Percentiles rank a stretch among this genome's conserved stretches.
Conservation (phyloP, 1,284 basidiomycete genomes). For the Moesziomyces sp. region DNA sequence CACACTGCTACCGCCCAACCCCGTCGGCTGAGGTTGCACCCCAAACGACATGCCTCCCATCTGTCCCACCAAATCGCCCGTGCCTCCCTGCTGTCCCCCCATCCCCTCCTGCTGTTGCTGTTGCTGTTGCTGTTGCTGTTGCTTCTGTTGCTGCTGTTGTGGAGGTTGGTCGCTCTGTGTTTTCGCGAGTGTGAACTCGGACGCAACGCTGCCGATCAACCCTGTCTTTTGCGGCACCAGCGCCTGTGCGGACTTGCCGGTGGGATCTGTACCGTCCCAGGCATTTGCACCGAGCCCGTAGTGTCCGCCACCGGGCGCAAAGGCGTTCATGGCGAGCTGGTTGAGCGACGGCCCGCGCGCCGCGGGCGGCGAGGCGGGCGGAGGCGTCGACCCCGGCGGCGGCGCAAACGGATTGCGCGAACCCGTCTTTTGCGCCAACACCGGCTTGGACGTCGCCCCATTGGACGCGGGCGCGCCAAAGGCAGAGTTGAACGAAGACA, state of each 20-base stretch:
- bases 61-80: conserved; percentile 22
- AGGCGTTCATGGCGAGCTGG: conserved; percentile 77
- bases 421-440: conserved; percentile 91
- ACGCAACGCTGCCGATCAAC: conserved; percentile 67
- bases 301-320: conserved; percentile 48
- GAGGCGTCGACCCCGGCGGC: conserved; percentile 72
- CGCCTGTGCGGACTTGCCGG: conserved; percentile 13
- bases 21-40: conserved; percentile 55
- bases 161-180: conserved; percentile 5
- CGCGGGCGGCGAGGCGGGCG: conserved; percentile 69
- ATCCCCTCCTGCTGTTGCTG: background rate
- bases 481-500: conserved; percentile 74
- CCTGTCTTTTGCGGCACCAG: conserved; percentile 63
- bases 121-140: conserved; percentile 4
- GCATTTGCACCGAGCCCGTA: conserved; percentile 56
- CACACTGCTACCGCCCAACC: conserved; percentile 48
- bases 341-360: conserved; percentile 81
- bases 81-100: conserved; percentile 9
- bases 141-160: conserved; percentile 9
- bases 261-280: conserved; percentile 48
- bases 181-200: conserved; percentile 64
- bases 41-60: conserved; percentile 46
- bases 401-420: conserved; percentile 94
- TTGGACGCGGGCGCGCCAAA: conserved; percentile 65
- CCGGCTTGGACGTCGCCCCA: conserved; percentile 68